Conservation (phyloP, 257 asterid species). For the Penstemon davidsonii region DNA sequence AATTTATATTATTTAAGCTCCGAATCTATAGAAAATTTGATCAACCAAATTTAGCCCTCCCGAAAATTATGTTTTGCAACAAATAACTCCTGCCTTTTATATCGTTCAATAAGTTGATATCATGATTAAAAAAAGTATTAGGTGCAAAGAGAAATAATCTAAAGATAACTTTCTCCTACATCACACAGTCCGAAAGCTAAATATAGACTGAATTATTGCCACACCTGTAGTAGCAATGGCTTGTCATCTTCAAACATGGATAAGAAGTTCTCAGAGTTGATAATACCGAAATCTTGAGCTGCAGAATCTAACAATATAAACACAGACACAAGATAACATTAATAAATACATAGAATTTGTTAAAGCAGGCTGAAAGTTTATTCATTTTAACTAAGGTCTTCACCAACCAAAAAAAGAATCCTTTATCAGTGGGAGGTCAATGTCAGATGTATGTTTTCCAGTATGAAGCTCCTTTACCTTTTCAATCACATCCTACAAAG, state of each 20-base stretch:
- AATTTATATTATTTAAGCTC: not conserved
- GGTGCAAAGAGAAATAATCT: not conserved
- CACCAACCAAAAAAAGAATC: constrained; percentile 67
- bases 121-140: not conserved
- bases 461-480: constrained; percentile 47
- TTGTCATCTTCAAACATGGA: constrained; percentile 64
- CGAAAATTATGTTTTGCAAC: not conserved
- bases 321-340: constrained; percentile 23
- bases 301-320: constrained; percentile 49
- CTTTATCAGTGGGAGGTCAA: constrained; percentile 63
- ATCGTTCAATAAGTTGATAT: not conserved
- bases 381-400: constrained; percentile 23
- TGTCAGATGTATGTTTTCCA: constrained; percentile 52
- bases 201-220: constrained; percentile 14
- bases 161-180: not conserved
- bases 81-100: not conserved
- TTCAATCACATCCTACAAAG: constrained; percentile 66
- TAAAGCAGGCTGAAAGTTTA: constrained; percentile 28
- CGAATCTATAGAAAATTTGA: not conserved
- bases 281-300: constrained; percentile 43
- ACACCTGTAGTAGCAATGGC: constrained; percentile 83
- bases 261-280: constrained; percentile 57
- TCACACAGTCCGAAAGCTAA: constrained; percentile 19
- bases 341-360: constrained; percentile 10
- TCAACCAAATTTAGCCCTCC: not conserved